A percentile compares a stretch with the other conserved stretches of the same genome.
phyloP scores from a whole-genome alignment of 352 stramenopile genomes.

The Phytophthora lateralis region DNA sequence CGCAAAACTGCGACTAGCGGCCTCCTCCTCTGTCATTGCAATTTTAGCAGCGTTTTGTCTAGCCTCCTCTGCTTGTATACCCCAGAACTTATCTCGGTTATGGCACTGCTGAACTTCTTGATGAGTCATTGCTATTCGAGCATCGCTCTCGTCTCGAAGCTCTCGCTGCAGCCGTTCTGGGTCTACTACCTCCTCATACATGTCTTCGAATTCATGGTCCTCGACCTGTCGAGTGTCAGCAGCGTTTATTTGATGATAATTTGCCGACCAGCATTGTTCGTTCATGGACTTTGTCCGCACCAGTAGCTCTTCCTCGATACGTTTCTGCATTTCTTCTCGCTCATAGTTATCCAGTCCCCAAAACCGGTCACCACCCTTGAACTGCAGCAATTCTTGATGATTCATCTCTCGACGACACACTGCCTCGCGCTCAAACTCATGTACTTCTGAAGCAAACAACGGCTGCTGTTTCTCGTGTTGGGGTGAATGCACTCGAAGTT shows the following conservation, averaged over 20 bases:
- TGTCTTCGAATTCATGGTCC: constrained; percentile 16
- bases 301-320: constrained; percentile 53
- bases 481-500: constrained; percentile 7
- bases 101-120: constrained; percentile 54
- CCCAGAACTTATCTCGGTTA: constrained; percentile 61
- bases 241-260: neutral
- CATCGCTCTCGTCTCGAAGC: constrained; percentile 31
- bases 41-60: constrained; percentile 35
- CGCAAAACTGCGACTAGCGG: constrained; percentile 42
- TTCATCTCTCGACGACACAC: constrained; percentile 55
- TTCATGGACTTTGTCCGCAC: constrained; percentile 12
- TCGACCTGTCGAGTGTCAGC: constrained; percentile 3
- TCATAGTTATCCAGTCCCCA: constrained; percentile 57
- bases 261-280: neutral
- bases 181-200: constrained; percentile 23
- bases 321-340: constrained; percentile 44
- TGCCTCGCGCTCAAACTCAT: constrained; percentile 35
- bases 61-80: constrained; percentile 59
- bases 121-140: constrained; percentile 35
- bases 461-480: neutral
- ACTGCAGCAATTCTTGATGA: constrained; percentile 58
- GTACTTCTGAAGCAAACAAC: neutral
- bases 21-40: constrained; percentile 49
- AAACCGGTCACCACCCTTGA: constrained; percentile 51
- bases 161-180: constrained; percentile 30